Conservation (phyloP, 2,329 filamentous ascomycete genomes). For the Penicillium sp. region DNA sequence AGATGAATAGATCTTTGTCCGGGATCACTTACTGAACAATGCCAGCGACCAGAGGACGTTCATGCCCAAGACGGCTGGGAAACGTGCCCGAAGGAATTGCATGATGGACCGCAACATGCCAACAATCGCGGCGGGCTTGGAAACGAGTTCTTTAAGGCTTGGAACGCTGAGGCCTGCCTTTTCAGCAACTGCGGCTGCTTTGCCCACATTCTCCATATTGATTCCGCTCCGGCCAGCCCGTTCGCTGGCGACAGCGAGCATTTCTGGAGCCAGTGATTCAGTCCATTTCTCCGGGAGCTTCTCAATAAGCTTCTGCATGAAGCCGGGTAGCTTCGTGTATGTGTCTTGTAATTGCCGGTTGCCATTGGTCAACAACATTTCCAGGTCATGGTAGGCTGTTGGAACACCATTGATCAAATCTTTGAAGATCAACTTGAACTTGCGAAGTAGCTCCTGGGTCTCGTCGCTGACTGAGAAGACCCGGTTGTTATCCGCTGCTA, state of each 20-base stretch:
- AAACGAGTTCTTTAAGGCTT: constrained; percentile 76
- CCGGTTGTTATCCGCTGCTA: constrained; percentile 80
- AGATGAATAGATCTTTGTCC: background rate
- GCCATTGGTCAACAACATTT: constrained; percentile 65
- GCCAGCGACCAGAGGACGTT: constrained; percentile 90
- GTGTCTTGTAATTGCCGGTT: constrained; percentile 66
- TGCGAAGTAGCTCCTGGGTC: constrained; percentile 76
- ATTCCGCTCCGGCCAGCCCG: constrained; percentile 64
- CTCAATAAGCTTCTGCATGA: constrained; percentile 83
- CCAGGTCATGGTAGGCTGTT: constrained; percentile 90
- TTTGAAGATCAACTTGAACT: constrained; percentile 88
- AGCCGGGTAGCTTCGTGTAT: constrained; percentile 70
- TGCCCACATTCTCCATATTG: constrained; percentile 55
- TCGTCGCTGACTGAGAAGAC: constrained; percentile 84
- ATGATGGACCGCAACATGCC: constrained; percentile 88
- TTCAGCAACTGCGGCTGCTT: constrained; percentile 62
- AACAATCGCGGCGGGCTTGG: constrained; percentile 83
- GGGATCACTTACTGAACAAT: constrained; percentile 70
- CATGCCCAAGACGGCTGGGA: constrained; percentile 87
- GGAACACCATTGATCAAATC: constrained; percentile 91
- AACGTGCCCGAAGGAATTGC: constrained; percentile 80
- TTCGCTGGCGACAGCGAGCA: constrained; percentile 77
- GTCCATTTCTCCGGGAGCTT: constrained; percentile 82
- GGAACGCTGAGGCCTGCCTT: constrained; percentile 70
- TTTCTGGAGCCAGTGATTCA: constrained; percentile 73